Percentiles rank a stretch among this genome's conserved stretches.
Conservation (phyloP, 148 eudicot genomes). For the Gaultheria prostrata region DNA sequence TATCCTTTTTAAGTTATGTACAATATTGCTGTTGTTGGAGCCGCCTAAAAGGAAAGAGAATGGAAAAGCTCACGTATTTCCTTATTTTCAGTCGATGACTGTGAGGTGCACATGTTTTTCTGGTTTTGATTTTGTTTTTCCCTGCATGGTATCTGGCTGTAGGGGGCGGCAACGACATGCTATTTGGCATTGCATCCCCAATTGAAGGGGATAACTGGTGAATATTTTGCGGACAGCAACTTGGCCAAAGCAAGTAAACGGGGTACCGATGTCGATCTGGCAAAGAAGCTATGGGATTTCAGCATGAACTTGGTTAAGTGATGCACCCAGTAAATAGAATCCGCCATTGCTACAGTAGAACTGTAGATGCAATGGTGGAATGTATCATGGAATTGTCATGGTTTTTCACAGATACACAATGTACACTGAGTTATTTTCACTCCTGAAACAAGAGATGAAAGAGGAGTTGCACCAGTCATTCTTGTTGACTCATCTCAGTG, state of each 20-base stretch:
- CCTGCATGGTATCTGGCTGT: conserved; percentile 17
- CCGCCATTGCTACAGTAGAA: not conserved
- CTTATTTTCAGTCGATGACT: not conserved
- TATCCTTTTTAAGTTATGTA: not conserved
- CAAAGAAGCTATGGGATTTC: conserved; percentile 29
- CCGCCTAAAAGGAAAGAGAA: not conserved
- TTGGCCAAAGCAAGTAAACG: conserved; percentile 14
- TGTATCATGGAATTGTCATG: not conserved
- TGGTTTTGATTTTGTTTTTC: not conserved
- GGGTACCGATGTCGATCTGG: conserved; percentile 22
- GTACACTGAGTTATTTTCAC: not conserved
- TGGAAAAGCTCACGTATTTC: not conserved
- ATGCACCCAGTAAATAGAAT: not conserved
- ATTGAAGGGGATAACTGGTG: conserved; percentile 27
- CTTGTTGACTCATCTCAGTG: not conserved
- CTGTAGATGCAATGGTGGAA: not conserved
- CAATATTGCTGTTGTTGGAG: not conserved
- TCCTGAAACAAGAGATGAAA: not conserved
- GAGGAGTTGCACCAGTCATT: not conserved
- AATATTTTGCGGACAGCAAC: conserved; percentile 26
- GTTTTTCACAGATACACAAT: not conserved
- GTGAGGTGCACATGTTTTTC: not conserved
- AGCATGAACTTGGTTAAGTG: conserved; percentile 18
- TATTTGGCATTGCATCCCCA: conserved; percentile 35
- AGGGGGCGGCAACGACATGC: conserved; percentile 37